Evolutionary conservation across 2,329 filamentous ascomycete species (phyloP), one percentile per base, ranked within the genome.

Genomic region (Incumbomyces lentus): DNA sequence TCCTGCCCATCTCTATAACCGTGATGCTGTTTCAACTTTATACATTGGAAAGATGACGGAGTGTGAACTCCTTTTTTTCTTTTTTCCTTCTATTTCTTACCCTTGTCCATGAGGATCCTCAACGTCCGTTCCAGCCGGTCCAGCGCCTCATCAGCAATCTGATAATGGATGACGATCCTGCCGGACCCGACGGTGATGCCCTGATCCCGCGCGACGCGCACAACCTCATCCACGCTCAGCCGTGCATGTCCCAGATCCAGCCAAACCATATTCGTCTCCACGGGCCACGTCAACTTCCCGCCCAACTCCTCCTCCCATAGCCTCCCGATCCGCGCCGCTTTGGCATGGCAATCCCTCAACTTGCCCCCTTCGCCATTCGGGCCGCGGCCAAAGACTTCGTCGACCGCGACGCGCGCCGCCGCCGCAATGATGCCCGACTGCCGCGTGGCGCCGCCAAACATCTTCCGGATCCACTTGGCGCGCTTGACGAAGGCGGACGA

Each of bases 191-290:
- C 59, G 51, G 67, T 72, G 46, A 86, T 55, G 0, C 81, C 81
- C 46, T 75, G 71, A 55, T 75, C 71, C 51, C 74, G 64, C 1
- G 71, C 79, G 32, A 75, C 62, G 47, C 70, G 67, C 8, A 75
- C 70, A 50, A 81, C 75, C 34, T 74, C 68, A 43, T 74, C 70
- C 3, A 61, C 61, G 2, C 68, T 66, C 29, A 81, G 61, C 0
- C 76, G 75, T 10, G 76, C 74, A 1, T 73, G 73, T 26, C 78
- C 74, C 13, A 92, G 68, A 62, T 93, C 82, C 48, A 93, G 59
- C 86, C 86, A 94, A 30, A 86, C 78, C 85, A 94, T 93, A 66
- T 94, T 94, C n/a, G 87, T 93, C 60, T 94, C 81, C 1, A 84
- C 81, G 0, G 84, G 82, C 49, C 81, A 72, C 16, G 72, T 64